Evolutionary conservation across 2,329 filamentous ascomycete species (phyloP).

Genomic region (Fusarium sp.): DNA sequence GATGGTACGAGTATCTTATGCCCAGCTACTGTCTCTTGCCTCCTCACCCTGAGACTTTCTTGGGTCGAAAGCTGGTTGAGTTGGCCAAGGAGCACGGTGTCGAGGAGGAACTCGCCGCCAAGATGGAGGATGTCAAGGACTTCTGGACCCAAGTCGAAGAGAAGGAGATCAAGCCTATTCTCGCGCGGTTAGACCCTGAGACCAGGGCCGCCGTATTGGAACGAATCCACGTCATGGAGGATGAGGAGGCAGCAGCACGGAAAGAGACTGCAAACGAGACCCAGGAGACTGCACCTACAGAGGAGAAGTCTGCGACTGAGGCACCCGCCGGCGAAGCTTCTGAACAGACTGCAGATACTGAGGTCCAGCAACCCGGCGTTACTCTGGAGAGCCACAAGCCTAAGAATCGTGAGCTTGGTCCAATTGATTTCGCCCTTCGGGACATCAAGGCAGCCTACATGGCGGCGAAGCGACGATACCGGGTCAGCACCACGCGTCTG

Average conservation of each 20-base stretch:
- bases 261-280: conserved; percentile 36
- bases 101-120: conserved; percentile 72
- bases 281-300: conserved; percentile 30
- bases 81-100: conserved; percentile 78
- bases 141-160: conserved; percentile 90
- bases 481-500: conserved; percentile 77
- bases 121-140: conserved; percentile 79
- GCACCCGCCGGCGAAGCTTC: conserved; percentile 26
- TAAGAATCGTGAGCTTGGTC: conserved; percentile 56
- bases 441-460: conserved; percentile 85
- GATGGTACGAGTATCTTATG: conserved; percentile 97
- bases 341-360: conserved; percentile 36
- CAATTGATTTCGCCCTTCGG: conserved; percentile 74
- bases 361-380: conserved; percentile 37
- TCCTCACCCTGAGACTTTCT: conserved; percentile 86
- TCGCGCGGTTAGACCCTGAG: conserved; percentile 71
- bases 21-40: conserved; percentile 93
- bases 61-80: conserved; percentile 86
- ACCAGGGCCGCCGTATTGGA: conserved; percentile 71
- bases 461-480: conserved; percentile 84
- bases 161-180: conserved; percentile 78
- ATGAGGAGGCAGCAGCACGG: conserved; percentile 43
- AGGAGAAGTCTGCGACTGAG: conserved; percentile 42
- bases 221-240: conserved; percentile 62
- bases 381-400: conserved; percentile 50